Percentiles rank a stretch among this genome's conserved stretches.
These are phyloP conservation scores for Suillus occidentalis DNA, from an alignment of 768 basidiomycete species.

Conservation along the genomic window DNA sequence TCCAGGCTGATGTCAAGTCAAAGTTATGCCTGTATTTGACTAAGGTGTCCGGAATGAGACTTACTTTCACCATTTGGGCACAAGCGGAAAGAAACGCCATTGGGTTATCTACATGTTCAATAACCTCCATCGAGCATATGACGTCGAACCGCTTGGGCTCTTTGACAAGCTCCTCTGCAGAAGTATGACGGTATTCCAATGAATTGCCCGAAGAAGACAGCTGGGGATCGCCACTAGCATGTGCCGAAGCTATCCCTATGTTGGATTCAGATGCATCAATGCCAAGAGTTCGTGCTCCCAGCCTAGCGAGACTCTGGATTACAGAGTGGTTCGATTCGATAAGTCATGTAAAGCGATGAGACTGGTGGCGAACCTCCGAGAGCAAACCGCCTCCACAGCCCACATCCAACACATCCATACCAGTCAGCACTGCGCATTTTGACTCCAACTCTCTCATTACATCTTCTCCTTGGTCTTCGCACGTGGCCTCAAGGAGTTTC, in stretches of 20 bases:
- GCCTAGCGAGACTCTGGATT: constrained; percentile 74
- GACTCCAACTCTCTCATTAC: constrained; percentile 28
- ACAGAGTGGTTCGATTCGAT: constrained; percentile 8
- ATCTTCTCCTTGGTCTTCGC: constrained; percentile 49
- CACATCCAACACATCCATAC: constrained; percentile 79
- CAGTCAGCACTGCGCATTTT: constrained; percentile 46
- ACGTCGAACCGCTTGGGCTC: constrained; percentile 77
- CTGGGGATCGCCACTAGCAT: constrained; percentile 75
- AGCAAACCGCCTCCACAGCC: constrained; percentile 96
- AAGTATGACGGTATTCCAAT: constrained; percentile 68
- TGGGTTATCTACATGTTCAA: constrained; percentile 97
- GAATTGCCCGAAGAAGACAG: constrained; percentile 39
- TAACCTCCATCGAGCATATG: constrained; percentile 96
- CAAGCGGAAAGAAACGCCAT: constrained; percentile 78
- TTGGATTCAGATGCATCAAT: constrained; percentile 91
- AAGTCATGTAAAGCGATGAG: not conserved
- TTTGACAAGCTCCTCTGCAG: constrained; percentile 72
- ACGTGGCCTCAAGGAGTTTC: constrained; percentile 64
- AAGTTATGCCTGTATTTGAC: not conserved
- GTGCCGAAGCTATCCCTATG: constrained; percentile 79
- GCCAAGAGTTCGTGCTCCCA: constrained; percentile 87
- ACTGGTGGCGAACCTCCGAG: constrained; percentile 66
- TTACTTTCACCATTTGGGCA: constrained; percentile 83
- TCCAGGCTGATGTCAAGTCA: constrained; percentile 65
- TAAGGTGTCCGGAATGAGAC: constrained; percentile 18